Conservation (phyloP, 768 basidiomycete genomes). For the Leccinum aurantiacum region DNA sequence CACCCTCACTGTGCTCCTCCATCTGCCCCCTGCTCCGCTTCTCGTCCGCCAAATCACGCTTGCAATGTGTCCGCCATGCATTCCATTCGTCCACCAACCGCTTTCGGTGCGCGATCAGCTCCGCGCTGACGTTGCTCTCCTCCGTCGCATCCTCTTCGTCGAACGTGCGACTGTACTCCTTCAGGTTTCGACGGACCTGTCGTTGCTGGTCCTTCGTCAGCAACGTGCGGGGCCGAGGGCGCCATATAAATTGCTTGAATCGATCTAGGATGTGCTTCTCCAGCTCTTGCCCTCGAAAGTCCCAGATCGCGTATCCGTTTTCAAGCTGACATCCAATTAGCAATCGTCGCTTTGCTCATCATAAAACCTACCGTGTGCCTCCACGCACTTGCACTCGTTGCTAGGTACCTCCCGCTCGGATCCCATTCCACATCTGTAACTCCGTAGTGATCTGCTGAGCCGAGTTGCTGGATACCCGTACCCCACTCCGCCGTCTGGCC, state of each 20-base stretch:
- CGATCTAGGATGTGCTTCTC: slow-evolving; percentile 85
- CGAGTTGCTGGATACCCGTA: slow-evolving; percentile 79
- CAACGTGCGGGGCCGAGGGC: slow-evolving; percentile 88
- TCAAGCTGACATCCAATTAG: slow-evolving; percentile 63
- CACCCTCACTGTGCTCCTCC: slow-evolving; percentile 34
- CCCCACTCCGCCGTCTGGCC: slow-evolving; percentile 71
- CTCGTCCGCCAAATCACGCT: slow-evolving; percentile 62
- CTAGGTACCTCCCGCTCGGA: slow-evolving; percentile 90
- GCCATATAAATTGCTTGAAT: slow-evolving; percentile 99
- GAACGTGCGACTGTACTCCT: slow-evolving; percentile 87
- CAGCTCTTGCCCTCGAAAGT: slow-evolving; percentile 97
- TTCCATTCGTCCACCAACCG: slow-evolving; percentile 99
- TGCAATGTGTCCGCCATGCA: slow-evolving; percentile 83
- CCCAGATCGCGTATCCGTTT: slow-evolving; percentile 95
- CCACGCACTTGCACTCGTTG: slow-evolving; percentile 94
- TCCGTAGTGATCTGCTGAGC: slow-evolving; percentile 91
- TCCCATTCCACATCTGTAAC: slow-evolving; percentile 99
- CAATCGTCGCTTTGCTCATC: background rate
- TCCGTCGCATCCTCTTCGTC: slow-evolving; percentile 97
- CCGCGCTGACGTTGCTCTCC: slow-evolving; percentile 92
- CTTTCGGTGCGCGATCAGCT: slow-evolving; percentile 86
- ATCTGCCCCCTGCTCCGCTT: slow-evolving; percentile 41
- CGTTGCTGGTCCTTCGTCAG: slow-evolving; percentile 87
- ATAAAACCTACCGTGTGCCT: slow-evolving; percentile 72
- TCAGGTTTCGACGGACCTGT: slow-evolving; percentile 81